Conservation (phyloP, 331 rosid genomes). For the Rhamnella rubrinervis region DNA sequence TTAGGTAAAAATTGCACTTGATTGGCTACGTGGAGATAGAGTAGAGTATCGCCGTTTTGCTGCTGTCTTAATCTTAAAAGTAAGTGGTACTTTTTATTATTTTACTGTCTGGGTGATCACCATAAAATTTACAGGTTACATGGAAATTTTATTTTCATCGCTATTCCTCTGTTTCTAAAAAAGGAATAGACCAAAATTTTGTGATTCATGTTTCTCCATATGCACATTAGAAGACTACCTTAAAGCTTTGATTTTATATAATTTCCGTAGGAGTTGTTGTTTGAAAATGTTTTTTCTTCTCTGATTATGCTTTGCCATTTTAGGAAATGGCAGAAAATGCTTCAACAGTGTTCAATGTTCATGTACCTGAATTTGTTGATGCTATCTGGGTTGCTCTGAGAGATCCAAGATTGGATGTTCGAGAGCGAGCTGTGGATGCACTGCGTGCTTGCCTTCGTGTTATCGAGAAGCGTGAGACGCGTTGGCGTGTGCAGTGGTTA, state of each 20-base stretch:
- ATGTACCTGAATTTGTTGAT: slow-evolving; percentile 94
- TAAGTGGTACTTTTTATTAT: slow-evolving; percentile 36
- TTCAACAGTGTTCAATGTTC: slow-evolving; percentile 94
- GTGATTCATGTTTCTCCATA: not conserved
- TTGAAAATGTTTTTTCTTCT: not conserved
- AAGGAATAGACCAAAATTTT: not conserved
- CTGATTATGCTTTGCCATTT: slow-evolving; percentile 2
- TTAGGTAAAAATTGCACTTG: slow-evolving; percentile 83
- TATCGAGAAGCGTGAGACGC: slow-evolving; percentile 93
- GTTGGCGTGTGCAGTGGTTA: slow-evolving; percentile 99
- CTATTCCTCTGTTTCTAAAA: not conserved
- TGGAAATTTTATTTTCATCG: not conserved
- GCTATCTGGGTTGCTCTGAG: slow-evolving; percentile 99
- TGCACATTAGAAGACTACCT: not conserved
- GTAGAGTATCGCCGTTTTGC: slow-evolving; percentile 93
- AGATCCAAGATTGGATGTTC: slow-evolving; percentile 84
- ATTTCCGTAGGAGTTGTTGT: not conserved
- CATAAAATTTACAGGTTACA: not conserved
- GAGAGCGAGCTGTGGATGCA: slow-evolving; percentile 97
- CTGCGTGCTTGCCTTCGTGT: slow-evolving; percentile 96
- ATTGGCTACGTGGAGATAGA: slow-evolving; percentile 85
- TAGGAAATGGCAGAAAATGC: slow-evolving; percentile 99
- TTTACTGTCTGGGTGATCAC: slow-evolving; percentile 1
- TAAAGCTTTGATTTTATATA: not conserved
- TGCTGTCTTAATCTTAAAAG: slow-evolving; percentile 91